Base-by-base conservation (phyloP, 2,329 filamentous ascomycete genomes). In the Leptosphaerulina australis region DNA sequence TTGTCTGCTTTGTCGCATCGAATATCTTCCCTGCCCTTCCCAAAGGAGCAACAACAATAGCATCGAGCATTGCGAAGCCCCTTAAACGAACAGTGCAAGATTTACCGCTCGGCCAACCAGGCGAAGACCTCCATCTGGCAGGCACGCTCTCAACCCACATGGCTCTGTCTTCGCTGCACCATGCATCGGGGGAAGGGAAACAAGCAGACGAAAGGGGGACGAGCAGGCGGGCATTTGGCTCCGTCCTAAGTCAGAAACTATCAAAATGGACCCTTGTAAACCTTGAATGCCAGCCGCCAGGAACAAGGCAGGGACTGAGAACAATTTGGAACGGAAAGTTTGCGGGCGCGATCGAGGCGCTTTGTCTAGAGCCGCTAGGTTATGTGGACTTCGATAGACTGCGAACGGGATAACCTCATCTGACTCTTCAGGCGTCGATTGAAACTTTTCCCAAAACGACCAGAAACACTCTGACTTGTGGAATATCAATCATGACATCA, bases 51-150 rank as follows among this genome's bases (percentile, higher is more conserved):
- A n/a, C 7, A 4, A 24, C 7, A 9, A 29, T 50, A 39, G 44
- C 46, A 40, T 50, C 39, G 35, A 21, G 14, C 10, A 6, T 30
- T 11, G 20, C 29, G 34, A 14, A 40, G 7, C 18, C 6, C 12
- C 1, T 8, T 14, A 35, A 40, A 36, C 15, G 8, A 33, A 33
- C 6, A 22, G 2, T 11, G 6, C 20, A 34, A 21, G 15, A 5
- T 18, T 45, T 26, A 10, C 14, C 10, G 28, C 28, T 50, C 39
- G 34, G 34, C 35, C 24, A 50, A 29, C 3, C 35, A 24, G 29
- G 24, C 31, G 34, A 30, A 30, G 40, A 50, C 40, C 35, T 26
- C 20, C 41, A 35, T 25, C 15, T 45, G 41, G 30, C 30, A 45
- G 34, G 18, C 35, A 45, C 18, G 29, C 29, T 44, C 12, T 26